Evolutionary conservation across 805 yeast genomes (phyloP).

Genomic region (Candida taoyuanica): DNA sequence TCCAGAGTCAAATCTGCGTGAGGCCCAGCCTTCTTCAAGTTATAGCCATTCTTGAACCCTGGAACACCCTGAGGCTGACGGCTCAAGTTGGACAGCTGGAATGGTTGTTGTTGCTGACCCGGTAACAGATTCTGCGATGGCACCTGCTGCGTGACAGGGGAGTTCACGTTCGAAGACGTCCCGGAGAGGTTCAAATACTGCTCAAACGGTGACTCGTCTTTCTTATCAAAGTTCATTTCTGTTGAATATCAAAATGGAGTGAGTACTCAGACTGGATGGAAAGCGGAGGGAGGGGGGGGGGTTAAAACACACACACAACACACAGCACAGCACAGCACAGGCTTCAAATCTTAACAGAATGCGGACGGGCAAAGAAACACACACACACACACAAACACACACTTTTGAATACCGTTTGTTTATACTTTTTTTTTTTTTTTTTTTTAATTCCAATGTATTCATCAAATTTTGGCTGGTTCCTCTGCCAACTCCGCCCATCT

Average conservation of each 20-base stretch:
- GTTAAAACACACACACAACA: too few species aligned
- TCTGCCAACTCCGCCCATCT: too few species aligned
- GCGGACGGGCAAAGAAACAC: too few species aligned
- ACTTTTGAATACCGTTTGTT: too few species aligned
- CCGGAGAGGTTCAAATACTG: conserved; percentile 19
- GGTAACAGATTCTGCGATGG: conserved; percentile 4
- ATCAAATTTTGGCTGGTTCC: too few species aligned
- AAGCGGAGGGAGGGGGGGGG: background rate
- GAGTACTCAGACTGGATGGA: too few species aligned
- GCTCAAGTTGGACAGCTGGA: conserved; percentile 1
- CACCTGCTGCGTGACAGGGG: conserved; percentile 7
- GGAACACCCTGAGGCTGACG: conserved; percentile 8
- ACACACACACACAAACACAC: too few species aligned
- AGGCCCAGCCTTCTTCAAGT: conserved; percentile 16
- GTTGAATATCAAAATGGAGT: background rate
- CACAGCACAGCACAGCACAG: too few species aligned
- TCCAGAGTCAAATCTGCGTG: conserved; percentile 11
- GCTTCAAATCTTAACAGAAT: too few species aligned
- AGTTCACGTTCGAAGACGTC: conserved; percentile 15
- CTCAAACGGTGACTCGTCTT: conserved; percentile 16
- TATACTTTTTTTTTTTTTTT: too few species aligned
- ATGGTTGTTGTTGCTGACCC: conserved; percentile 1
- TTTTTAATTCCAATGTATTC: too few species aligned
- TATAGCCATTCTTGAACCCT: conserved; percentile 15
- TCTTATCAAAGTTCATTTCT: conserved; percentile 5